Conservation (phyloP, 805 yeast species). For the Suhomyces sp. region DNA sequence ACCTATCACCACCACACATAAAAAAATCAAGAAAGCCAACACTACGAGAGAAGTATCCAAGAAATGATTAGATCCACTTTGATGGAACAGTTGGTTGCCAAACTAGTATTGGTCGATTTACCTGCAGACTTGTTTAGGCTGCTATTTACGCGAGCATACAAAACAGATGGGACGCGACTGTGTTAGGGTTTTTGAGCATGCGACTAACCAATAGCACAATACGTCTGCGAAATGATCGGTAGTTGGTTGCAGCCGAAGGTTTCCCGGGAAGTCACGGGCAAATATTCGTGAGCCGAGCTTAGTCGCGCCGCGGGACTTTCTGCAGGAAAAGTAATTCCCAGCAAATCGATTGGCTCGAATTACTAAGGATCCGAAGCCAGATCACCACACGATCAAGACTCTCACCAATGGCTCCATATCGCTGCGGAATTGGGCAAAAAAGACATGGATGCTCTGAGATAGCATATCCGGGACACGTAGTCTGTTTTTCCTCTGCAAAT, state of each 20-base stretch:
- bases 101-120: background rate
- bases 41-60: background rate
- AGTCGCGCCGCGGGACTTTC: background rate
- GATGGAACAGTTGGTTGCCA: background rate
- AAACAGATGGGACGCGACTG: background rate
- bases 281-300: background rate
- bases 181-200: background rate
- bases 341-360: background rate
- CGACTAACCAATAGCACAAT: background rate
- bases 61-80: background rate
- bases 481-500: background rate
- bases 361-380: background rate
- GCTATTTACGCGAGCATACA: background rate
- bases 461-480: background rate
- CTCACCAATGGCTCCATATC: background rate
- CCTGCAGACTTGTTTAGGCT: background rate
- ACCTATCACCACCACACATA: background rate
- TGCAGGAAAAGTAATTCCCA: background rate
- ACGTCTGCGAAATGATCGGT: background rate
- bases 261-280: background rate
- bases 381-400: background rate
- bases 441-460: background rate
- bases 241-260: background rate
- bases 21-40: background rate
- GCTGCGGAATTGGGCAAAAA: background rate